Percentiles rank a stretch among this genome's conserved stretches.
These are phyloP conservation scores for Trebouxia gelatinosa DNA, from an alignment of 163 green algal species.

Conservation along the genomic window DNA sequence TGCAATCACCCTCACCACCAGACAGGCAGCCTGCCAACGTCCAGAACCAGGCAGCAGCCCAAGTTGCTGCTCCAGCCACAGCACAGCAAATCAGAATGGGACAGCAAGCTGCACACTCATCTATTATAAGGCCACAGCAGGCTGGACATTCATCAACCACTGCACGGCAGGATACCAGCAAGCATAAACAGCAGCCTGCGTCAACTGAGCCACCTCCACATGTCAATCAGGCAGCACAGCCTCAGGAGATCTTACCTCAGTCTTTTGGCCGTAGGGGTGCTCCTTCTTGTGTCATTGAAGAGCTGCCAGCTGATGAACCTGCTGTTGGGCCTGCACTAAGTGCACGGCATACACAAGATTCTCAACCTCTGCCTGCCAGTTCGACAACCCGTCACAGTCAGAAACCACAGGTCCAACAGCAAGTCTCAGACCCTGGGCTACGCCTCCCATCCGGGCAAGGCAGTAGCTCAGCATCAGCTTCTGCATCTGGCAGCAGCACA, in stretches of 20 bases:
- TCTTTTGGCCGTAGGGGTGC: not conserved
- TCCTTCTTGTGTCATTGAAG: constrained; percentile 2
- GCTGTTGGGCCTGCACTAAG: too few relatives aligned
- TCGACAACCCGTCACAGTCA: too few relatives aligned
- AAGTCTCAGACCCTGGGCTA: too few relatives aligned
- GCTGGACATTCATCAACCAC: not conserved
- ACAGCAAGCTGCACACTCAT: not conserved
- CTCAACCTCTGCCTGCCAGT: too few relatives aligned
- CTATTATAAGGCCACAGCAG: not conserved
- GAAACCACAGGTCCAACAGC: too few relatives aligned
- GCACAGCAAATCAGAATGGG: not conserved
- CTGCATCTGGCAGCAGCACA: too few relatives aligned
- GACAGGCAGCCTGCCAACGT: too few relatives aligned
- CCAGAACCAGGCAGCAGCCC: not conserved
- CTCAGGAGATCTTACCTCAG: too few relatives aligned
- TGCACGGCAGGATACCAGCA: not conserved
- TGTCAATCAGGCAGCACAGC: not conserved
- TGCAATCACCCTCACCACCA: too few relatives aligned
- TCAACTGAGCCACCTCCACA: not conserved
- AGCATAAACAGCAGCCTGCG: not conserved
- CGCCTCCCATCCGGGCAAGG: too few relatives aligned
- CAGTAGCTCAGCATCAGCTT: too few relatives aligned
- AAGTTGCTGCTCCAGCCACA: not conserved
- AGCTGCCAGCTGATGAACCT: constrained; percentile 2
- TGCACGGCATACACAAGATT: too few relatives aligned